Evolutionary conservation across 257 asterid species (phyloP).

Genomic region (Avicennia marina): DNA sequence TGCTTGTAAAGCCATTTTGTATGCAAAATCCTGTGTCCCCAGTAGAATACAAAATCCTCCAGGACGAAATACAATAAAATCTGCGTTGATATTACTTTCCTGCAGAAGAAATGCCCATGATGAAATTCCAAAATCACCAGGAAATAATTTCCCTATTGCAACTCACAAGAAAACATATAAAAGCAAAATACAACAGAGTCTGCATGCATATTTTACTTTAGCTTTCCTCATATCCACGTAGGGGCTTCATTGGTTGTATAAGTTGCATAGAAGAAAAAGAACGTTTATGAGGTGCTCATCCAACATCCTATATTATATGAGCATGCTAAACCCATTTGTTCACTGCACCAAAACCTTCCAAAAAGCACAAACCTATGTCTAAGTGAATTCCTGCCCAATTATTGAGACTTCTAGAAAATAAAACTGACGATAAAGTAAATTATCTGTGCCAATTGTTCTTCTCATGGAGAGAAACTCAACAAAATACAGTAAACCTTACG

Average conservation of each 20-base stretch:
- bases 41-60: conserved; percentile 93
- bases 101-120: conserved; percentile 34
- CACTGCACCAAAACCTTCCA: no score
- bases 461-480: no score
- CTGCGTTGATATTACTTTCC: conserved; percentile 87
- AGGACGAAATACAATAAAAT: conserved; percentile 84
- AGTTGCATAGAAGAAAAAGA: no score
- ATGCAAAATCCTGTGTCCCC: conserved; percentile 96
- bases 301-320: no score
- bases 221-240: not conserved
- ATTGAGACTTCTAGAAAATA: no score
- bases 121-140: conserved; percentile 7
- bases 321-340: no score
- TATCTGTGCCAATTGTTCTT: no score
- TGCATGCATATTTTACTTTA: not conserved
- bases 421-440: no score
- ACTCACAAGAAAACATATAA: not conserved
- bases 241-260: no score
- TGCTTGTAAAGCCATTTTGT: conserved; percentile 99
- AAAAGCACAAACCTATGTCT: no score
- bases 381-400: no score
- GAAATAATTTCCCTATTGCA: not conserved
- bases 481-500: no score
- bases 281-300: not conserved
- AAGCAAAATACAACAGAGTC: not conserved